Conservation (phyloP, 2,329 filamentous ascomycete species). For the Trichoderma sp. region DNA sequence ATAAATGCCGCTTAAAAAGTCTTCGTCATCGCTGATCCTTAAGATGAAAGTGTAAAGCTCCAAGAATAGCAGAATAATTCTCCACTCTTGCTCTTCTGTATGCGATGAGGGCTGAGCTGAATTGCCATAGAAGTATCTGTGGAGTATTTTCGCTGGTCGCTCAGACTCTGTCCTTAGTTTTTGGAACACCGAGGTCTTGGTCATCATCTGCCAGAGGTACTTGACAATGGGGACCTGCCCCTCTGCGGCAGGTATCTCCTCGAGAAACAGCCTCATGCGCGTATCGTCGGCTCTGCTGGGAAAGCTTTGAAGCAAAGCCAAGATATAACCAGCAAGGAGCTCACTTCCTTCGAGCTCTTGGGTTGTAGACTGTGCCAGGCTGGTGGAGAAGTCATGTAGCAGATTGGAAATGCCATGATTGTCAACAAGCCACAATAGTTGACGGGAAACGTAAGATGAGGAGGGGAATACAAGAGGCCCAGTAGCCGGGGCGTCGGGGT, state of each 20-base stretch:
- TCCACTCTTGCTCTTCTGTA: constrained; percentile 65
- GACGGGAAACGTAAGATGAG: constrained; percentile 59
- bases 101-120: constrained; percentile 28
- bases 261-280: constrained; percentile 85
- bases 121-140: constrained; percentile 32
- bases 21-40: constrained; percentile 92
- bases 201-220: constrained; percentile 75
- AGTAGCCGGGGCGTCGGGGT: constrained; percentile 23
- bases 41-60: constrained; percentile 93
- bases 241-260: constrained; percentile 34
- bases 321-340: constrained; percentile 78
- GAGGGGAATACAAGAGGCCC: constrained; percentile 33
- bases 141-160: constrained; percentile 30
- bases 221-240: constrained; percentile 60
- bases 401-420: constrained; percentile 65
- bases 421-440: constrained; percentile 70
- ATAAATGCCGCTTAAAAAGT: constrained; percentile 70
- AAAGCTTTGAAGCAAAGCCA: constrained; percentile 83
- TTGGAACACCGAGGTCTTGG: constrained; percentile 42
- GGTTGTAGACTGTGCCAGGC: constrained; percentile 31
- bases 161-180: constrained; percentile 34
- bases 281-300: constrained; percentile 81
- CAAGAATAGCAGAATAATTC: constrained; percentile 82
- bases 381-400: constrained; percentile 36
- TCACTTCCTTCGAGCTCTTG: constrained; percentile 48